Evolutionary conservation across 495 filamentous ascomycete genomes (phyloP), one percentile per base, ranked within the genome.

Genomic region (Neohortaea acidophila): DNA sequence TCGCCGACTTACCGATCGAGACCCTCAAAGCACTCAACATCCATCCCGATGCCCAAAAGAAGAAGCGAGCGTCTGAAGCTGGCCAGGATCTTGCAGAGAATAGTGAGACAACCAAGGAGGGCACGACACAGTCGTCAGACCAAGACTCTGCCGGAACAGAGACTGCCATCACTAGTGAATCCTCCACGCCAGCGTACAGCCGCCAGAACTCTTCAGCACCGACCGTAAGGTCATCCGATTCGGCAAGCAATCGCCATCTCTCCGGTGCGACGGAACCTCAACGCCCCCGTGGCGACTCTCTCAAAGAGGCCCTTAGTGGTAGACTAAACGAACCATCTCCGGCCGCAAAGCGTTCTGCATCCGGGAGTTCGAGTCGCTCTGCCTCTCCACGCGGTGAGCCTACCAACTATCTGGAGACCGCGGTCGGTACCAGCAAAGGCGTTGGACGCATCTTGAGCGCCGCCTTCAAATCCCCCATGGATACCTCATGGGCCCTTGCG

Each of bases 1-100:
- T 86, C 21, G 81, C 79, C 3, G 84, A 91, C 46, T 71, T 94
- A 17, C 86, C 87, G 0, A 63, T 69, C 11, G 79, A 79, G 12
- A 69, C 92, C 6, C 36, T 69, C 8, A 63, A 59, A 38, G 56
- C 59, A 11, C 46, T 68, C 8, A 56, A 51, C 13, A 75, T 82
- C 43, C 69, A 69, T 42, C 59, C 58, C 3, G 56, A 60, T 39
- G 33, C n/a, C 45, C 24, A 13, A 0, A 51, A 42, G 40, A 45
- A 57, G 12, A 51, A 48, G 28, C 51, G 40, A 20, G 36, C 35
- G 9, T 41, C 45, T 12, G n/a, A n/a, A n/a, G n/a, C n/a, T n/a
- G n/a, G n/a, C n/a, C n/a, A n/a, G n/a, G n/a, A n/a, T n/a, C n/a
- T n/a, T n/a, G n/a, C n/a, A n/a, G n/a, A n/a, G n/a, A n/a, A n/a